Evolutionary conservation across 176 grass and related monocot genomes (phyloP).

Genomic region (Aegilops tauschii): DNA sequence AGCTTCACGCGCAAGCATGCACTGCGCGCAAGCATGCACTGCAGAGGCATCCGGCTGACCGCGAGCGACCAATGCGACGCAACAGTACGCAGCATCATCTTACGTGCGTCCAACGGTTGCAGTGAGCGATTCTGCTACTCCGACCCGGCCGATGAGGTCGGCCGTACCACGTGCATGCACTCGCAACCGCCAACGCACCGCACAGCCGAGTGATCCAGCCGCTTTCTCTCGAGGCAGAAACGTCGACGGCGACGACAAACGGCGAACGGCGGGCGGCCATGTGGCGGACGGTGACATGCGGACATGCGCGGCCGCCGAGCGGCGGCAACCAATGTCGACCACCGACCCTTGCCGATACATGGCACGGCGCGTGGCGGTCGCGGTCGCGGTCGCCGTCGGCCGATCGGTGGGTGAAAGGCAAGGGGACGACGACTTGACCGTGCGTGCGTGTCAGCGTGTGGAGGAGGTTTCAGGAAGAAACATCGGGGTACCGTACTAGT

Average conservation of each 20-base stretch:
- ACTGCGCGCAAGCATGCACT: too few relatives aligned
- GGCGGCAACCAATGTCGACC: not conserved
- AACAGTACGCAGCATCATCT: accelerated
- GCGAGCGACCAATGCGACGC: too few relatives aligned
- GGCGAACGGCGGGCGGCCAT: not conserved
- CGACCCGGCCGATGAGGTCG: too few relatives aligned
- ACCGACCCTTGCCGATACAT: not conserved
- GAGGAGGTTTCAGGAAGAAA: not conserved
- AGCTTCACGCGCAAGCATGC: too few relatives aligned
- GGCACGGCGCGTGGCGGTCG: not conserved
- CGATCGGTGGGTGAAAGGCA: not conserved
- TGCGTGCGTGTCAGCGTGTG: not conserved
- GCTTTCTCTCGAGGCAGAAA: not conserved
- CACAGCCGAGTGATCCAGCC: not conserved
- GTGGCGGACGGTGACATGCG: not conserved
- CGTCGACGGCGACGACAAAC: not conserved
- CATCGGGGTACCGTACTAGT: not conserved
- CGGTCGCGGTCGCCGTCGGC: too few relatives aligned
- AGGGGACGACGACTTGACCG: not conserved
- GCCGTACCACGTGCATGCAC: not conserved
- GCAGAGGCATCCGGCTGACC: too few relatives aligned
- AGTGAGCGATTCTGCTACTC: not conserved
- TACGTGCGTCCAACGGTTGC: not conserved
- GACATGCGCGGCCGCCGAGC: too few relatives aligned
- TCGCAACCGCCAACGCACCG: too few relatives aligned